Evolutionary conservation across 768 basidiomycete species (phyloP).

Genomic region (Naganishia vishniacii): DNA sequence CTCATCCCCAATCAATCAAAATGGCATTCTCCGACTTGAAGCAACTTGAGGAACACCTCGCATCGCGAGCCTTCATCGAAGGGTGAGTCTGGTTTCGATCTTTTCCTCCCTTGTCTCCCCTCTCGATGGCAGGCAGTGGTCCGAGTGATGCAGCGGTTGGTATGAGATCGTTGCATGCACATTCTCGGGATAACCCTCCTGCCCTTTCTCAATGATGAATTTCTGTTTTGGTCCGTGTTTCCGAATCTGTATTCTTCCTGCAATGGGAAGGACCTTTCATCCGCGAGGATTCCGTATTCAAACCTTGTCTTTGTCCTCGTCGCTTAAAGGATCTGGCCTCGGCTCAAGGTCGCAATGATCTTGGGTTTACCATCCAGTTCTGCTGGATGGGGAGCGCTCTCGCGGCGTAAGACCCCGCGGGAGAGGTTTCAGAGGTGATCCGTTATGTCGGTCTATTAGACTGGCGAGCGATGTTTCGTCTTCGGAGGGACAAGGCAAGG

Average conservation of each 20-base stretch:
- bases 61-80: constrained; percentile 52
- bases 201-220: constrained; percentile 40
- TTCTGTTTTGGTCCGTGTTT: constrained; percentile 51
- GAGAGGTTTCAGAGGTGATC: constrained; percentile 31
- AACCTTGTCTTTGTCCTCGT: constrained; percentile 12
- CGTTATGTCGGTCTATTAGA: constrained; percentile 18
- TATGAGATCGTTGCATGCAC: no score
- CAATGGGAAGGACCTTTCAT: constrained; percentile 22
- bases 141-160: no score
- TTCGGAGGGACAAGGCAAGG: constrained; percentile 13
- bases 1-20: constrained; percentile 20
- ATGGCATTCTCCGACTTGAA: constrained; percentile 48
- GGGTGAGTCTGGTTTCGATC: constrained; percentile 39
- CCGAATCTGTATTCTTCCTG: constrained; percentile 35
- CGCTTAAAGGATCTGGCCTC: constrained; percentile 18
- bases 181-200: no score
- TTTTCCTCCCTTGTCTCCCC: not conserved
- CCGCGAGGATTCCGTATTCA: constrained; percentile 21
- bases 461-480: constrained; percentile 20
- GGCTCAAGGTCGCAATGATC: constrained; percentile 19
- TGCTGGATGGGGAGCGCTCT: constrained; percentile 18
- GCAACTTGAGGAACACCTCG: constrained; percentile 77
- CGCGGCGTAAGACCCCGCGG: constrained; percentile 50
- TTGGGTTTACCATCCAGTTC: constrained; percentile 15
- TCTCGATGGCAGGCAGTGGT: not conserved